Percentiles rank a stretch among this genome's conserved stretches.
phyloP scores from a whole-genome alignment of 2,329 filamentous ascomycete genomes.

The Phyllosticta citribraziliensis region DNA sequence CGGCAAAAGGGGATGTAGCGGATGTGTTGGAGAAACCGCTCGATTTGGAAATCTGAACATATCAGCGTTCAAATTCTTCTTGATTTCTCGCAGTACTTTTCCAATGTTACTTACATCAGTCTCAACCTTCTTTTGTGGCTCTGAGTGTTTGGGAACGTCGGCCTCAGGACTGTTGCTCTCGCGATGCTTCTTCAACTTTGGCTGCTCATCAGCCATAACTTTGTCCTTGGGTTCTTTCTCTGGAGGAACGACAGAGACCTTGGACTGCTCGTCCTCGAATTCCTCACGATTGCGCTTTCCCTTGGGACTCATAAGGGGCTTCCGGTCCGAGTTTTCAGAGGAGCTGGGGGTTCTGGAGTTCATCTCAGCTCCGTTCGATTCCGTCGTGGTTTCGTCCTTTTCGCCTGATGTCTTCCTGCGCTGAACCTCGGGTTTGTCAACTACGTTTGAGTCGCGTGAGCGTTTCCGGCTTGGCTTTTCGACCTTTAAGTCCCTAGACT shows the following conservation, averaged over 20 bases:
- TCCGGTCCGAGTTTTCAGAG: slow-evolving; percentile 8
- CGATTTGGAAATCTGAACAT: slow-evolving; percentile 21
- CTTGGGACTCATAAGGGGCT: slow-evolving; percentile 32
- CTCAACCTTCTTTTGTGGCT: slow-evolving; percentile 12
- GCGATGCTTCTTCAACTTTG: slow-evolving; percentile 27
- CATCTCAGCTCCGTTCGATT: slow-evolving; percentile 18
- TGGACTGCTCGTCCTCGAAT: slow-evolving; percentile 13
- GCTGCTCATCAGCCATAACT: slow-evolving; percentile 17
- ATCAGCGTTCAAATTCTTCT: neutral
- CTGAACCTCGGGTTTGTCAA: slow-evolving; percentile 13
- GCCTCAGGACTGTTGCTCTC: slow-evolving; percentile 22
- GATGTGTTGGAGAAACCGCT: slow-evolving; percentile 38
- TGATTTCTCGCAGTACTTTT: neutral
- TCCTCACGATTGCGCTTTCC: slow-evolving; percentile 37
- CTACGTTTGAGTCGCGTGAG: slow-evolving; percentile 32
- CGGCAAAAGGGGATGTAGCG: slow-evolving; percentile 38
- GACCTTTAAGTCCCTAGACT: slow-evolving; percentile 24
- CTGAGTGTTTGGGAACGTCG: slow-evolving; percentile 10
- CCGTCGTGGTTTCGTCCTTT: slow-evolving; percentile 11
- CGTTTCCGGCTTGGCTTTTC: slow-evolving; percentile 37
- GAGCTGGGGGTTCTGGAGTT: slow-evolving; percentile 14
- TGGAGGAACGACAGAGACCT: neutral
- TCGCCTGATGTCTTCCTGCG: slow-evolving; percentile 24
- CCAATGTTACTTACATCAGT: slow-evolving; percentile 17
- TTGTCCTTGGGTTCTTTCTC: slow-evolving; percentile 7